phyloP scores from a whole-genome alignment of 176 grass and related monocot species.

The Triticum timopheevii region DNA sequence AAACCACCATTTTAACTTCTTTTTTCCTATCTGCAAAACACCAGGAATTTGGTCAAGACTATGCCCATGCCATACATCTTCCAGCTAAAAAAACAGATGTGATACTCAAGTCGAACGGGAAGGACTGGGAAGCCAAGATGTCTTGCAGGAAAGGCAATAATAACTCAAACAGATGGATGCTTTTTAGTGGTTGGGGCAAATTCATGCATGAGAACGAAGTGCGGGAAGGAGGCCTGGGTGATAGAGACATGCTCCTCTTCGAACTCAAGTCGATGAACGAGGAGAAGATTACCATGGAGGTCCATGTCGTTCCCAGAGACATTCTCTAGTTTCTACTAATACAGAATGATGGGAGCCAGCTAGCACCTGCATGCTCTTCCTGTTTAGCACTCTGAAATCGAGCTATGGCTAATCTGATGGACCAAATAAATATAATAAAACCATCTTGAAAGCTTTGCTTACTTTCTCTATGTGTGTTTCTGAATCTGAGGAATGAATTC shows the following conservation, averaged over 20 bases:
- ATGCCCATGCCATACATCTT: background rate
- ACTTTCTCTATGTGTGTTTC: background rate
- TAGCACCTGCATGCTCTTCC: background rate
- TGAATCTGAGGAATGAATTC: background rate
- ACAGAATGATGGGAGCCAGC: background rate
- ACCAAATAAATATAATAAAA: background rate
- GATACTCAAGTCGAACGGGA: background rate
- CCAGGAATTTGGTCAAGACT: background rate
- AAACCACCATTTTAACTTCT: background rate
- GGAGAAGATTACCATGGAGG: background rate
- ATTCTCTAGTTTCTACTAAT: background rate
- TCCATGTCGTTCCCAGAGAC: conserved; percentile 6
- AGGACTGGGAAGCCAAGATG: background rate
- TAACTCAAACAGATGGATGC: background rate
- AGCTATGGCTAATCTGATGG: background rate
- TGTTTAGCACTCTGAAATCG: background rate
- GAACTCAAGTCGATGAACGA: conserved; percentile 3
- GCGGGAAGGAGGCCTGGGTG: background rate
- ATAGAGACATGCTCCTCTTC: conserved; percentile 22
- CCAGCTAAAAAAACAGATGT: background rate
- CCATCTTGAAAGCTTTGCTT: background rate
- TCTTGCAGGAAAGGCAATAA: background rate
- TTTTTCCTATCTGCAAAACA: background rate
- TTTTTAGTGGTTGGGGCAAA: background rate
- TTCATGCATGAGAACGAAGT: background rate